These are phyloP conservation scores for Fraxinus velutina DNA, from an alignment of 305 asterid species.

Conservation along the genomic window DNA sequence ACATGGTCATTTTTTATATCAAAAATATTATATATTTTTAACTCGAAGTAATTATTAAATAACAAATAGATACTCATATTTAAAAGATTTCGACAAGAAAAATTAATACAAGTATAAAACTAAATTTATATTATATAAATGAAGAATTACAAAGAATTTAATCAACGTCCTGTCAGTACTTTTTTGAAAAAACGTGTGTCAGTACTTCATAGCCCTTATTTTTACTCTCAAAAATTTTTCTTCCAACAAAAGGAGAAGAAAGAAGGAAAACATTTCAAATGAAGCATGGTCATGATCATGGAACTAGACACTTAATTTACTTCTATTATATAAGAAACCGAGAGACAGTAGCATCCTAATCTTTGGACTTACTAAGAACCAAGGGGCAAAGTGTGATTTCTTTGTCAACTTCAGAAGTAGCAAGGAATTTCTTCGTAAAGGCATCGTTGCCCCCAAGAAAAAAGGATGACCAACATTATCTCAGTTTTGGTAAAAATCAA, in stretches of 20 bases:
- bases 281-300: neutral
- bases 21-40: too few relatives aligned
- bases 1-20: too few relatives aligned
- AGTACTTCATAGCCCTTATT: neutral
- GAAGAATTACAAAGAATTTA: neutral
- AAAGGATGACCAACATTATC: slow-evolving; percentile 5
- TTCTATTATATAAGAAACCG: neutral
- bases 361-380: slow-evolving; percentile 9
- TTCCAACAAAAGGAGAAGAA: neutral
- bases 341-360: slow-evolving; percentile 1
- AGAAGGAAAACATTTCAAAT: neutral
- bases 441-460: neutral
- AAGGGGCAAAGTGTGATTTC: neutral
- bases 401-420: slow-evolving; percentile 9
- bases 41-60: too few relatives aligned
- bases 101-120: neutral
- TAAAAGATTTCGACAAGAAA: too few relatives aligned
- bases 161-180: neutral
- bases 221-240: neutral
- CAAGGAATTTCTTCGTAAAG: slow-evolving; percentile 4
- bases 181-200: neutral
- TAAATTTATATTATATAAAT: too few relatives aligned
- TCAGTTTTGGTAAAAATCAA: neutral
- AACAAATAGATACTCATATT: too few relatives aligned
- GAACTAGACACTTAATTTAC: neutral